Conservation (phyloP, 331 rosid genomes). For the Acacia concinna region DNA sequence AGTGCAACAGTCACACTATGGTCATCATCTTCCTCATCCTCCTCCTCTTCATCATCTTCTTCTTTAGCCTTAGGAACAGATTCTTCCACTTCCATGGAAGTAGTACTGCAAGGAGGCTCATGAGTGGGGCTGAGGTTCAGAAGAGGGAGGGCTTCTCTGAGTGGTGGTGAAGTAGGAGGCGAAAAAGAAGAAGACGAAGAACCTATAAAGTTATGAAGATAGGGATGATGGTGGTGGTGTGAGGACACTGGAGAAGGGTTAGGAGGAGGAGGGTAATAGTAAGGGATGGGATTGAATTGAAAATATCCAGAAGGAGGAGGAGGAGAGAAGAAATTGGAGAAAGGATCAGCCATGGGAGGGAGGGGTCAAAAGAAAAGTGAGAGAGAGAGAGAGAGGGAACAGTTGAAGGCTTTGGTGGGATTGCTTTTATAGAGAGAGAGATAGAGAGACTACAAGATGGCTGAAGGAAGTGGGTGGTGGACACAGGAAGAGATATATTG, state of each 20-base stretch:
- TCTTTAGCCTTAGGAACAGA: background rate
- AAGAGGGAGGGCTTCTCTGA: slow-evolving; percentile 67
- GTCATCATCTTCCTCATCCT: background rate
- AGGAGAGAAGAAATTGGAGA: slow-evolving; percentile 59
- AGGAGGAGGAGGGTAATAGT: slow-evolving; percentile 34
- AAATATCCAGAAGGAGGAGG: slow-evolving; percentile 39
- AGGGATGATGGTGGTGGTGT: background rate
- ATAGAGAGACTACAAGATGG: slow-evolving; percentile 69
- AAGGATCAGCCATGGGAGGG: slow-evolving; percentile 76
- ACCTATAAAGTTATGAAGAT: slow-evolving; percentile 34
- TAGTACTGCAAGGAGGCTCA: slow-evolving; percentile 17
- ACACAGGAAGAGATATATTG: slow-evolving; percentile 34
- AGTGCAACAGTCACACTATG: slow-evolving; percentile 62
- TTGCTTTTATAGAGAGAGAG: slow-evolving; percentile 66
- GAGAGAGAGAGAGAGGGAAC: slow-evolving; percentile 38
- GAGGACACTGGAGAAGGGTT: background rate
- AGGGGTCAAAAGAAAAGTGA: slow-evolving; percentile 9
- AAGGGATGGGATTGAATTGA: slow-evolving; percentile 50
- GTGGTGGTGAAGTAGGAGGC: slow-evolving; percentile 50
- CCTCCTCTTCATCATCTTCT: slow-evolving; percentile 5
- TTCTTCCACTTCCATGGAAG: slow-evolving; percentile 40
- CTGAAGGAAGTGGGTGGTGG: slow-evolving; percentile 73
- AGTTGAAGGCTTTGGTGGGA: slow-evolving; percentile 32
- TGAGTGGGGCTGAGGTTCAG: slow-evolving; percentile 41
- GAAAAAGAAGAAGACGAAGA: slow-evolving; percentile 30